phyloP scores from a whole-genome alignment of 1,284 basidiomycete genomes.

The Naganishia liquefaciens region DNA sequence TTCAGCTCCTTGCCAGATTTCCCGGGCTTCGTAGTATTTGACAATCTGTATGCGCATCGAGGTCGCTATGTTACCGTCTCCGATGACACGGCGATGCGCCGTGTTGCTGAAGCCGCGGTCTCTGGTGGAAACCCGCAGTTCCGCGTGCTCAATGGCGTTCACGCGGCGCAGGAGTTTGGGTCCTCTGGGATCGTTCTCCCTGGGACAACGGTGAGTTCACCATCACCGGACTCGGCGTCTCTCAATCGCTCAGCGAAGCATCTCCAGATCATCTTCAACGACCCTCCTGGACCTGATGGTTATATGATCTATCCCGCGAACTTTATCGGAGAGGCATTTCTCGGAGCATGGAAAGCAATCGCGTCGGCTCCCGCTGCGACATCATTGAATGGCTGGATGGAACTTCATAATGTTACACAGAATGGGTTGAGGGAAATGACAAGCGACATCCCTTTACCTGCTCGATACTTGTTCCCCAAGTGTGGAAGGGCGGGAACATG shows the following conservation, averaged over 20 bases:
- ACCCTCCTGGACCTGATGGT: slow-evolving; percentile 29
- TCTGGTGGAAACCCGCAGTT: slow-evolving; percentile 1
- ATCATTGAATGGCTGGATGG: not conserved
- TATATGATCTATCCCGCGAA: slow-evolving; percentile 23
- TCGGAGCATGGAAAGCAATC: slow-evolving; percentile 29
- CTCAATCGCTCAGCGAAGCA: not conserved
- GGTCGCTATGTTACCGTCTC: slow-evolving; percentile 22
- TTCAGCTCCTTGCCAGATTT: not conserved
- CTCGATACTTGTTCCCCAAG: slow-evolving; percentile 27
- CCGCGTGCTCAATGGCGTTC: not conserved
- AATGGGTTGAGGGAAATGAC: not conserved
- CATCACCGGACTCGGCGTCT: not conserved
- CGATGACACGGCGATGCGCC: slow-evolving; percentile 4
- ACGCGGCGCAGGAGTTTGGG: slow-evolving; percentile 24
- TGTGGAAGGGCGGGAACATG: slow-evolving; percentile 22
- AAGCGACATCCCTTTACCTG: slow-evolving; percentile 4
- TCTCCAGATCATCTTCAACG: slow-evolving; percentile 31
- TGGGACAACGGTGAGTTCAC: slow-evolving; percentile 23
- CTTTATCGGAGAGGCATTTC: slow-evolving; percentile 27
- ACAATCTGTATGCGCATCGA: slow-evolving; percentile 25
- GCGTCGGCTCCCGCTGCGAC: slow-evolving; percentile 8
- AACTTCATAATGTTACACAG: not conserved
- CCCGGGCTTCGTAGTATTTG: slow-evolving; percentile 25
- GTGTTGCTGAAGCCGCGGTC: not conserved
- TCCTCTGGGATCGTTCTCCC: slow-evolving; percentile 8